Evolutionary conservation across 345 rosid species (phyloP), one percentile per base, ranked within the genome.

Genomic region (Eucalyptus pauciflora): DNA sequence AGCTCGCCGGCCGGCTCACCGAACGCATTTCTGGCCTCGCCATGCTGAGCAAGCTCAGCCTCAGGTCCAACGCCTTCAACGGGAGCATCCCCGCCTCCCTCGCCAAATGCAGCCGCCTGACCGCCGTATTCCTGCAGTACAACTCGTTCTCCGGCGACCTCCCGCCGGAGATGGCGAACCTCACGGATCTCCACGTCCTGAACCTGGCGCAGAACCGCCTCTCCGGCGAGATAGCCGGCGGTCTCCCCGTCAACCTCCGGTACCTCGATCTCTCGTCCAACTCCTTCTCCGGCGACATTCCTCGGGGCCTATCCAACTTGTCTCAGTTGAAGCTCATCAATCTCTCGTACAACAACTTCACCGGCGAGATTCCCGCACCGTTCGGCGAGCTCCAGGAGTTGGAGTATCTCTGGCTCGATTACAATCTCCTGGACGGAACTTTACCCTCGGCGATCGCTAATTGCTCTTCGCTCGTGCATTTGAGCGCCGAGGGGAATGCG

Each of bases 91-190:
- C 99, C 87, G 37, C 93, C 43, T 93, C 97, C 7, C 94, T 96
- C 88, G 93, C 97, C 15, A 92, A 93, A 93, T 95, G 98, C 95
- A 91, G 94, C 52, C 94, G 94, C 91, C 92, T 98, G 8, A 95
- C 95, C 62, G 88, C 97, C 71, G 92, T 97, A 45, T 98, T 94
- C 91, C 93, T 98, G 69, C 98, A 98, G 93, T 94, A 95, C 90
- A 98, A 98, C 96, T 95, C 97, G 29, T 92, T 97, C 93, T 93
- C 97, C 92, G 99, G 99, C n/a, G 89, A 87, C 33, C 92, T 98
- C 13, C 98, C 99, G 4, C 86, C 86, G 64, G 95, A 88, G 81
- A 86, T 98, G 89, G 89, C 88, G 64, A 96, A 96, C 87, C 95
- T 96, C 71, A 93, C 97, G 1, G 48, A 91, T 14, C 96, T 98